phyloP scores from a whole-genome alignment of 108 stramenopile genomes.

The Cyclotella choctawhatcheeana region DNA sequence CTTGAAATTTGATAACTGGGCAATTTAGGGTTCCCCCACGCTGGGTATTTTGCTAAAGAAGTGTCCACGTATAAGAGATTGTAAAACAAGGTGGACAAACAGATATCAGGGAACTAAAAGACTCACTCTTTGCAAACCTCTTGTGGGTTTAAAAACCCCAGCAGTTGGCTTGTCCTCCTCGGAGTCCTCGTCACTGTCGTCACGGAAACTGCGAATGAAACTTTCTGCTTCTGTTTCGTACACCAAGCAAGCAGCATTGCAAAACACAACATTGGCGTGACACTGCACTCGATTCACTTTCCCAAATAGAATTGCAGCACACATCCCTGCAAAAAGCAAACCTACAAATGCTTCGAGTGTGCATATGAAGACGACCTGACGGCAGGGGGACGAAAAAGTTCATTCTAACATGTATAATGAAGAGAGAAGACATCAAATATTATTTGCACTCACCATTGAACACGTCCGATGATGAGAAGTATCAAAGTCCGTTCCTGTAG shows the following conservation, averaged over 20 bases:
- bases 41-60: background rate
- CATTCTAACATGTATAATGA: no score
- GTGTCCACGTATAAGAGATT: no score
- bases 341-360: conserved; percentile 78
- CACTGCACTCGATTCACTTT: conserved; percentile 79
- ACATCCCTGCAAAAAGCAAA: conserved; percentile 79
- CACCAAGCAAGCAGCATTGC: conserved; percentile 75
- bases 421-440: no score
- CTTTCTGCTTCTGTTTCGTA: conserved; percentile 53
- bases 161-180: conserved; percentile 1
- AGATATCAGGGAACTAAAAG: background rate
- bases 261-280: conserved; percentile 70
- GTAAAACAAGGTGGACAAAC: background rate
- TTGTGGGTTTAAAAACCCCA: background rate
- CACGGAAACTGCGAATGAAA: conserved; percentile 15
- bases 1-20: conserved; percentile 79
- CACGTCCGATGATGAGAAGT: conserved; percentile 2
- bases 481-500: conserved; percentile 57
- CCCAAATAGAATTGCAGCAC: conserved; percentile 85
- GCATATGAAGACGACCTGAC: conserved; percentile 65
- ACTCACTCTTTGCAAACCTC: background rate
- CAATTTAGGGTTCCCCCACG: conserved; percentile 46
- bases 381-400: no score
- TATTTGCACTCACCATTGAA: background rate
- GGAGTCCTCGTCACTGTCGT: background rate